Evolutionary conservation across 208 protist species (phyloP).

Genomic region (Wallacemonas sp.): DNA sequence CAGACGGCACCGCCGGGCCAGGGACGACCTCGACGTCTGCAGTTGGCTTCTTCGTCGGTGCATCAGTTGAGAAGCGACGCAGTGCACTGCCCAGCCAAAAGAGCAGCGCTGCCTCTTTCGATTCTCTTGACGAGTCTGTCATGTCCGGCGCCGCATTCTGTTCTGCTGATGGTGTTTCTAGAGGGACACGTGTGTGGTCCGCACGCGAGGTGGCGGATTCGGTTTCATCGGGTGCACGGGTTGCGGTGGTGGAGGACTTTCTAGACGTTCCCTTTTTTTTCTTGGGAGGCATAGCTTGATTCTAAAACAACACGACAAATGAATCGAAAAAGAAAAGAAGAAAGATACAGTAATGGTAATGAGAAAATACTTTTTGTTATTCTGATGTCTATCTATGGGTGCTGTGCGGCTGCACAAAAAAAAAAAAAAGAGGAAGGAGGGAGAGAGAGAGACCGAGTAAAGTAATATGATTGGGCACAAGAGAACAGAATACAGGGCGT

Average conservation of each 20-base stretch:
- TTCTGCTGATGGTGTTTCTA: not conserved
- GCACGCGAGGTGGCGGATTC: not conserved
- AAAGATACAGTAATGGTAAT: constrained; percentile 10
- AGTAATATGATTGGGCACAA: no score
- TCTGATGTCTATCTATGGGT: constrained; percentile 10
- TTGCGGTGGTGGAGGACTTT: not conserved
- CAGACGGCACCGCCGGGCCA: no score
- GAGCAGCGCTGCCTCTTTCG: constrained; percentile 27
- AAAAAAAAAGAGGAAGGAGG: constrained; percentile 14
- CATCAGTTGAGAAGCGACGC: not conserved
- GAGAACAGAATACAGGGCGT: no score
- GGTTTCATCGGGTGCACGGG: not conserved
- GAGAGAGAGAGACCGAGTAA: not conserved
- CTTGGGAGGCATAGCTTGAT: not conserved
- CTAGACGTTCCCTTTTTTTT: not conserved
- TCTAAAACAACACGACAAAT: not conserved
- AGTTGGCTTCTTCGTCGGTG: not conserved
- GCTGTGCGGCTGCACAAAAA: not conserved
- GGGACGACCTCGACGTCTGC: no score
- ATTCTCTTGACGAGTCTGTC: no score
- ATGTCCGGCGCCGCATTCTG: no score
- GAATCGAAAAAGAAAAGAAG: not conserved
- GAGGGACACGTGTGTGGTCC: not conserved
- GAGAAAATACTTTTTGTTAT: no score
- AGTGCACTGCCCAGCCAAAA: constrained; percentile 29